Evolutionary conservation across 2,329 filamentous ascomycete genomes (phyloP).

Genomic region (Neofusicoccum sp.): DNA sequence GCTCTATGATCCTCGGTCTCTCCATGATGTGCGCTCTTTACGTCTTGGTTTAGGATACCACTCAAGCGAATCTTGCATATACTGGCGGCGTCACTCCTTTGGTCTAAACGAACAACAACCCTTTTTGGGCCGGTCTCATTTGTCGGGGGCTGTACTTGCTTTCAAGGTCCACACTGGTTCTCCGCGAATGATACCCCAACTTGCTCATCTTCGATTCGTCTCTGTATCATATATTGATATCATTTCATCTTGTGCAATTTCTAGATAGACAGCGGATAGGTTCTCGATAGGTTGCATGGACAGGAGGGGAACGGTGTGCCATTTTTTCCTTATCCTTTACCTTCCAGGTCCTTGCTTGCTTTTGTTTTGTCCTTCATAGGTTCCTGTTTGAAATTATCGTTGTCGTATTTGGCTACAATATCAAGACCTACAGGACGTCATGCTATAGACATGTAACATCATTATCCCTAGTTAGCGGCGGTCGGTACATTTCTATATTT

Average conservation of each 20-base stretch:
- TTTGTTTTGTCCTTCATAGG: too few relatives aligned
- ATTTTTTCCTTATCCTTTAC: too few relatives aligned
- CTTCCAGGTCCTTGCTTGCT: too few relatives aligned
- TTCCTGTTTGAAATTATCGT: too few relatives aligned
- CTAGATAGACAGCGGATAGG: not conserved
- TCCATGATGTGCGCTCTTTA: constrained; percentile 40
- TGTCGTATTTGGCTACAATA: too few relatives aligned
- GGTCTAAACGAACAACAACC: not conserved
- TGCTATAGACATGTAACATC: too few relatives aligned
- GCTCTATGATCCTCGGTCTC: constrained; percentile 77
- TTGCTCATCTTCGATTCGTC: not conserved
- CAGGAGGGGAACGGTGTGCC: too few relatives aligned
- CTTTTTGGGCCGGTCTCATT: not conserved
- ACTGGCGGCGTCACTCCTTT: not conserved
- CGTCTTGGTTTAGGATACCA: constrained; percentile 32
- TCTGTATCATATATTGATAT: not conserved
- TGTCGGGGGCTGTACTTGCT: constrained; percentile 6
- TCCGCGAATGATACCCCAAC: constrained; percentile 12
- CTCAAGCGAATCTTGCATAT: not conserved
- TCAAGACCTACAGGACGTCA: too few relatives aligned
- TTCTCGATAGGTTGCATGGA: too few relatives aligned
- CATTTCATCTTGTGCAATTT: not conserved
- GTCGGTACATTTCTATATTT: too few relatives aligned
- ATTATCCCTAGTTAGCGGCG: too few relatives aligned
- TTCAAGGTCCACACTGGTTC: constrained; percentile 5